Conservation (phyloP, 2,329 filamentous ascomycete species). For the Xylaria sp. region DNA sequence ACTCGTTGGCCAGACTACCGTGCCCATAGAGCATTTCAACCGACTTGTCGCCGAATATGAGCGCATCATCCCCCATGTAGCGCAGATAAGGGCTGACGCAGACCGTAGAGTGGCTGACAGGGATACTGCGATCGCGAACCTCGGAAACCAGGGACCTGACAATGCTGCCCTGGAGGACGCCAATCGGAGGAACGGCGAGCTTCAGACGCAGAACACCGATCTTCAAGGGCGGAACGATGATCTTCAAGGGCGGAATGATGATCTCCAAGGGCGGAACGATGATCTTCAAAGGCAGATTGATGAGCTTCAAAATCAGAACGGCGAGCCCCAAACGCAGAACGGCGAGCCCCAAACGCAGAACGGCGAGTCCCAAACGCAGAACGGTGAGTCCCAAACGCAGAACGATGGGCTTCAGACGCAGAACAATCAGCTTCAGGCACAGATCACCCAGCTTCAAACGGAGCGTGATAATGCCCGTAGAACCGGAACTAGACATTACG, state of each 20-base stretch:
- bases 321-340: no score
- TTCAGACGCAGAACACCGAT: no score
- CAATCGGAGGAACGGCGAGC: no score
- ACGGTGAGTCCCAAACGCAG: no score
- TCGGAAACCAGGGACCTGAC: background rate
- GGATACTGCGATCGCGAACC: slow-evolving; percentile 15
- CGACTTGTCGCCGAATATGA: slow-evolving; percentile 43
- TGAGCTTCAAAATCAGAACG: no score
- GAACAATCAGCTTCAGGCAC: no score
- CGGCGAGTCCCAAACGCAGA: no score
- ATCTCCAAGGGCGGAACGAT: background rate
- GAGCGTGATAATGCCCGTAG: no score
- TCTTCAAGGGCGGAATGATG: background rate
- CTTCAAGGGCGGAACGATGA: background rate
- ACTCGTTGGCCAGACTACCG: slow-evolving; percentile 31
- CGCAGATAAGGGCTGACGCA: slow-evolving; percentile 18
- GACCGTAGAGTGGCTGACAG: slow-evolving; percentile 6
- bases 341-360: no score
- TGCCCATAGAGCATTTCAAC: slow-evolving; percentile 44
- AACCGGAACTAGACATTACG: slow-evolving; percentile 14
- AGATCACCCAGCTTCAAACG: no score
- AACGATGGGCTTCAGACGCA: no score
- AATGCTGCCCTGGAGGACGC: no score
- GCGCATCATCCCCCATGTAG: slow-evolving; percentile 27
- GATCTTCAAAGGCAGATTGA: slow-evolving; percentile 1